These are phyloP conservation scores for Tremella mesenterica DNA, from an alignment of 768 basidiomycete species.

Conservation along the genomic window DNA sequence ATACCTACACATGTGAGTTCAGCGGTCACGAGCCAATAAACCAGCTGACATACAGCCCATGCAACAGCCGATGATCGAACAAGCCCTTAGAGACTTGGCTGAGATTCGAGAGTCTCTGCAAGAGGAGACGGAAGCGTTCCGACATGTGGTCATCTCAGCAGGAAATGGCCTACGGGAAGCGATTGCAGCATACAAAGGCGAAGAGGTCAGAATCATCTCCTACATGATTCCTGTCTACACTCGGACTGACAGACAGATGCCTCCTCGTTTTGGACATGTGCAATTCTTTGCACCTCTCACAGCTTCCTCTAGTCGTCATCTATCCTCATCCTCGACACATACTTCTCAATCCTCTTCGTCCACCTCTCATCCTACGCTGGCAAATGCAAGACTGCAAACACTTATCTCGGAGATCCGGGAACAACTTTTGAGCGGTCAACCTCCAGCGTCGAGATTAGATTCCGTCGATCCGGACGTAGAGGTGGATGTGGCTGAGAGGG, in stretches of 20 bases:
- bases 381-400: constrained; percentile 27
- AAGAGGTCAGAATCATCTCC: constrained; percentile 33
- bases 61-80: constrained; percentile 29
- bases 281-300: constrained; percentile 31
- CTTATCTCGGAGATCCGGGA: constrained; percentile 26
- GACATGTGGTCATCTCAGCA: constrained; percentile 40
- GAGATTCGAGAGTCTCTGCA: constrained; percentile 37
- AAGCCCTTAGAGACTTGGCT: constrained; percentile 34
- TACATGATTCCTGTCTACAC: background rate
- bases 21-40: no score
- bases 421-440: constrained; percentile 10
- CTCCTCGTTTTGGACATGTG: constrained; percentile 26
- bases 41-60: constrained; percentile 12
- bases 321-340: background rate
- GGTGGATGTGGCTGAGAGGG: constrained; percentile 16
- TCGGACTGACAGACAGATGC: constrained; percentile 18
- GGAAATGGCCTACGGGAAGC: constrained; percentile 35
- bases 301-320: background rate
- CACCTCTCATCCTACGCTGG: constrained; percentile 37
- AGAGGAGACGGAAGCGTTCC: constrained; percentile 43
- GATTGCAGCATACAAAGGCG: constrained; percentile 21
- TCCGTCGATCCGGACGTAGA: constrained; percentile 11
- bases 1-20: constrained; percentile 22
- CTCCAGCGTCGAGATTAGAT: background rate
- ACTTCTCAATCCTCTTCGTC: constrained; percentile 28